Conservation (phyloP, 2,329 filamentous ascomycete species). For the Aschersonia sp. region DNA sequence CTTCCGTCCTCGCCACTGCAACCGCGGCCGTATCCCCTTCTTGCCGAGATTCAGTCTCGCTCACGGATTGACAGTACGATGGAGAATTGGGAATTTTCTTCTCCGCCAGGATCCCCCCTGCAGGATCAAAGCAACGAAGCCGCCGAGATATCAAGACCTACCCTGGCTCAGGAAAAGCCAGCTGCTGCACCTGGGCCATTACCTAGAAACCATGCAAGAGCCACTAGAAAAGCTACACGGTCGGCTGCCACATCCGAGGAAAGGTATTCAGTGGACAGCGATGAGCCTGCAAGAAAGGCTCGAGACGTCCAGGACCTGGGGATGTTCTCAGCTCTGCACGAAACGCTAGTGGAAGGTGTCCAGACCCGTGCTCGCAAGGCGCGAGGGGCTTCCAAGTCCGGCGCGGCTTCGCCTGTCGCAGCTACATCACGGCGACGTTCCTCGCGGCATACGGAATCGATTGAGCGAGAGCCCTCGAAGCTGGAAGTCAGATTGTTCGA, state of each 20-base stretch:
- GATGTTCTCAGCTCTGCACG: neutral
- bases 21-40: constrained; percentile 34
- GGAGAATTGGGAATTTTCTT: constrained; percentile 40
- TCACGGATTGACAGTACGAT: constrained; percentile 20
- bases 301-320: neutral
- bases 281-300: neutral
- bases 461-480: neutral
- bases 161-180: too few relatives aligned
- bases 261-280: neutral
- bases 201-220: neutral
- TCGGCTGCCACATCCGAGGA: neutral
- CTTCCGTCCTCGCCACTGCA: constrained; percentile 45
- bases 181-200: constrained; percentile 2
- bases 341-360: neutral
- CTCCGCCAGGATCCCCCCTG: constrained; percentile 37
- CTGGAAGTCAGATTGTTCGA: neutral
- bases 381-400: neutral
- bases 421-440: constrained; percentile 1
- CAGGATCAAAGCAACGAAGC: constrained; percentile 13
- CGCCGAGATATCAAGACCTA: constrained; percentile 3
- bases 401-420: neutral
- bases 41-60: constrained; percentile 35
- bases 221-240: neutral
- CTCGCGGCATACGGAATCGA: neutral
- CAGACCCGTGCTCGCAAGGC: neutral